Evolutionary conservation across 2,329 filamentous ascomycete genomes (phyloP), one percentile per base, ranked within the genome.

Genomic region (Botryotinia calthae): DNA sequence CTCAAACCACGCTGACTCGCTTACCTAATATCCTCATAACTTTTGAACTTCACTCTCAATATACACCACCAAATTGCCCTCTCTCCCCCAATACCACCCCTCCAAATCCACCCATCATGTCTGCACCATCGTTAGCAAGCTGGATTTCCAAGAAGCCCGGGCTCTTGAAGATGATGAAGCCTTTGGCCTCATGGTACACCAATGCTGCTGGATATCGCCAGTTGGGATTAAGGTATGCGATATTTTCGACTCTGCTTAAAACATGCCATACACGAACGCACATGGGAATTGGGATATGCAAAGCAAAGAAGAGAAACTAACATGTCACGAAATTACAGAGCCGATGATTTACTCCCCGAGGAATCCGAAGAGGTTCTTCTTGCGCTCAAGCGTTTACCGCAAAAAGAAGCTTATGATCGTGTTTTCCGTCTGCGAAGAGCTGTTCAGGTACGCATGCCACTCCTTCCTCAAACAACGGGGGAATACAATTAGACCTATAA

Each of bases 361-460:
- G 96, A 99, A 86, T 92, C 88, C 87, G 93, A 96, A 80, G 85
- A 87, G 73, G 94, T 97, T 80, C 91, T 96, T 84, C 88, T 91
- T 79, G 96, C 96, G 76, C 89, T 99, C 81, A 93, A 93, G 88
- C 94, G 96, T 83, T 92, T 99, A 76, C 89, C 93, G 73, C 88
- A 93, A 80, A 93, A 97, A 87, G 93, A 96, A 83, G 88, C 91
- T 80, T 98, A 98, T 86, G 96, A 99, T 87, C 95, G 96, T 83
- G 90, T 98, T 83, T 99, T 94, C 91, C 95, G 96, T 82, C 90
- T 99, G 84, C 93, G 96, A 86, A 91, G 96, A 85, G 95, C 96
- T 80, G 91, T 97, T 85, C 96, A 99, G 88, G 91, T 93, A 85
- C 76, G 82, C 74, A 85, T 76, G 82, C 74, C 46, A 76, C 66